Evolutionary conservation across 208 protist species (phyloP).

Genomic region (Wallacemonas sp.): DNA sequence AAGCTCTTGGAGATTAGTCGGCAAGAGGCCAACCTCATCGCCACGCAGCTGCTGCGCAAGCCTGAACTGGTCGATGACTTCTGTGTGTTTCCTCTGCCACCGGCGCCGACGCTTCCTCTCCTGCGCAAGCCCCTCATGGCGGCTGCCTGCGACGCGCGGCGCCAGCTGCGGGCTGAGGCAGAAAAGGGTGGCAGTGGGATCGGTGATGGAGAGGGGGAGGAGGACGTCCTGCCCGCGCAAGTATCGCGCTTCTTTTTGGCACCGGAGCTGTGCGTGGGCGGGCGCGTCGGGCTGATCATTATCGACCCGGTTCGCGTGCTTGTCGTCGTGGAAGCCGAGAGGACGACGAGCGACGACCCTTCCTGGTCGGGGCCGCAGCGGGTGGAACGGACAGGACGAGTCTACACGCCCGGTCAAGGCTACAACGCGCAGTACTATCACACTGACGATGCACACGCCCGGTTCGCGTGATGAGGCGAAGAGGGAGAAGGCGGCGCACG

Average conservation of each 20-base stretch:
- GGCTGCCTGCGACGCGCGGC: background rate
- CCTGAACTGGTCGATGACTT: constrained; percentile 58
- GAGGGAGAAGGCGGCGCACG: no score
- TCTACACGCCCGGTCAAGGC: constrained; percentile 37
- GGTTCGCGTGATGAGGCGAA: background rate
- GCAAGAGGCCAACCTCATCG: constrained; percentile 51
- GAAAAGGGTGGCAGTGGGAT: no score
- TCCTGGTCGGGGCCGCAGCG: constrained; percentile 31
- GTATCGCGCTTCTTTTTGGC: constrained; percentile 65
- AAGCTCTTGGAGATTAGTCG: constrained; percentile 64
- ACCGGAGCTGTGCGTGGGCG: constrained; percentile 57
- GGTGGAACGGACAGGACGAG: constrained; percentile 20
- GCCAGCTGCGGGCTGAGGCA: no score
- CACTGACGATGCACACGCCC: constrained; percentile 15
- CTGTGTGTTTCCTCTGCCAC: constrained; percentile 28
- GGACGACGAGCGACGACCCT: constrained; percentile 28
- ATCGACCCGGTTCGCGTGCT: constrained; percentile 66
- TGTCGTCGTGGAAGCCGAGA: constrained; percentile 67
- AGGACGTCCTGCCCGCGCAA: constrained; percentile 3
- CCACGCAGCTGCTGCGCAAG: constrained; percentile 35
- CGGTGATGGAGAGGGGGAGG: background rate
- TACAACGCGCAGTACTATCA: constrained; percentile 46
- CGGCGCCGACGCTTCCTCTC: constrained; percentile 17
- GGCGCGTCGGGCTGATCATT: constrained; percentile 57
- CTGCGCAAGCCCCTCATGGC: background rate